Percentiles rank a stretch among this genome's conserved stretches.
phyloP scores from a whole-genome alignment of 2,329 filamentous ascomycete genomes.

The Aspergillus felis region DNA sequence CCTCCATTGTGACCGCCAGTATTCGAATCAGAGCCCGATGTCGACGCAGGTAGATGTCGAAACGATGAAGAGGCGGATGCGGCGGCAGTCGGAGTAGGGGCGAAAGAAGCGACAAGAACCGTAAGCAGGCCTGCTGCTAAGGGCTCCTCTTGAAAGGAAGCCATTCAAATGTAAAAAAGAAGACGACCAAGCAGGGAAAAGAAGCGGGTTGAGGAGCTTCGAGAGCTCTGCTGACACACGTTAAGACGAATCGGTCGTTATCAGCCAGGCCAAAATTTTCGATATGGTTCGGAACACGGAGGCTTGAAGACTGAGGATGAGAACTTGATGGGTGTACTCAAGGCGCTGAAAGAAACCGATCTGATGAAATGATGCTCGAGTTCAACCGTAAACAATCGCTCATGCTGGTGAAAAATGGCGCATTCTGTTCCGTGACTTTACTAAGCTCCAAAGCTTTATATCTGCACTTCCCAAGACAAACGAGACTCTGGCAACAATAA shows the following conservation, averaged over 20 bases:
- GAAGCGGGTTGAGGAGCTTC: constrained; percentile 1
- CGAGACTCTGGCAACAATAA: neutral
- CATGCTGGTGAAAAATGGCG: constrained; percentile 15
- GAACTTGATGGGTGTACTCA: neutral
- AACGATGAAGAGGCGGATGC: constrained; percentile 14
- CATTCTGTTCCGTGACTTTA: constrained; percentile 11
- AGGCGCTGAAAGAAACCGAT: neutral
- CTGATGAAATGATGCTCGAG: neutral
- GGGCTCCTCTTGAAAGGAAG: constrained; percentile 21
- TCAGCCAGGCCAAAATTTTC: neutral
- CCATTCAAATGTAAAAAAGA: constrained; percentile 18
- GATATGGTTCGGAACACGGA: neutral
- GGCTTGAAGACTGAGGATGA: neutral
- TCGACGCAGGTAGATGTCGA: constrained; percentile 12
- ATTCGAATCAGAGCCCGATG: constrained; percentile 13
- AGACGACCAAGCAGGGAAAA: neutral
- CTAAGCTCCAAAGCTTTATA: neutral
- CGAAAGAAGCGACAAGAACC: constrained; percentile 19
- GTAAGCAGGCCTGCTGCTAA: constrained; percentile 28
- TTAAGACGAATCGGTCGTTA: neutral
- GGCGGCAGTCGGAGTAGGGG: constrained; percentile 19
- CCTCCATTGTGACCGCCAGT: constrained; percentile 18
- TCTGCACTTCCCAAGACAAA: neutral
- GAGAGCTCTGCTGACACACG: constrained; percentile 5
- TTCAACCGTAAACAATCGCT: constrained; percentile 7